These are phyloP conservation scores for Lipomyces starkeyi DNA, from an alignment of 805 yeast species.

Conservation along the genomic window DNA sequence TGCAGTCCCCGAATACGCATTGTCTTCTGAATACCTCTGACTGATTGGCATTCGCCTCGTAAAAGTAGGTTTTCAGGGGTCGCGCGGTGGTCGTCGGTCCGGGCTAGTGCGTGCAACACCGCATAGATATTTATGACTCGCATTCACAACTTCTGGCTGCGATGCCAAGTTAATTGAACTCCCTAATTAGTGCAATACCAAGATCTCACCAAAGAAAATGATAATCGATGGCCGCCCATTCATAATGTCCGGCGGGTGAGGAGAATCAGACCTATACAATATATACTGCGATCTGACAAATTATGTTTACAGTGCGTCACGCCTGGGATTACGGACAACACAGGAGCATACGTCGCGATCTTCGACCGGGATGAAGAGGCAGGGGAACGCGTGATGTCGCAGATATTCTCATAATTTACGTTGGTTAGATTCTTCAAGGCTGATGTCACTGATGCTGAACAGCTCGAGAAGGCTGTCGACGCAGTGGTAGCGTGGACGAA, in stretches of 20 bases:
- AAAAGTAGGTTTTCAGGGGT: no score
- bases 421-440: conserved; percentile 14
- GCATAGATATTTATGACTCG: background rate
- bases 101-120: background rate
- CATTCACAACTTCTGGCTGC: no score
- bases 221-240: conserved; percentile 21
- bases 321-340: conserved; percentile 33
- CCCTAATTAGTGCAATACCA: no score
- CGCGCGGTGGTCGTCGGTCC: no score
- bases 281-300: background rate
- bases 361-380: conserved; percentile 24
- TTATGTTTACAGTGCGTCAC: conserved; percentile 22
- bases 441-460: conserved; percentile 25
- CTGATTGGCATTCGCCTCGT: background rate
- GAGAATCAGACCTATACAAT: background rate
- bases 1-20: background rate
- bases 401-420: no score
- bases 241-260: conserved; percentile 33
- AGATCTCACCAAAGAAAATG: conserved; percentile 5
- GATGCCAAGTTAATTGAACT: no score
- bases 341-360: conserved; percentile 28
- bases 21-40: background rate
- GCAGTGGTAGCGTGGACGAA: conserved; percentile 25
- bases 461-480: conserved; percentile 22
- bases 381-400: background rate